These are phyloP conservation scores for Lipomyces japonicus DNA, from an alignment of 805 yeast genomes.

Conservation along the genomic window DNA sequence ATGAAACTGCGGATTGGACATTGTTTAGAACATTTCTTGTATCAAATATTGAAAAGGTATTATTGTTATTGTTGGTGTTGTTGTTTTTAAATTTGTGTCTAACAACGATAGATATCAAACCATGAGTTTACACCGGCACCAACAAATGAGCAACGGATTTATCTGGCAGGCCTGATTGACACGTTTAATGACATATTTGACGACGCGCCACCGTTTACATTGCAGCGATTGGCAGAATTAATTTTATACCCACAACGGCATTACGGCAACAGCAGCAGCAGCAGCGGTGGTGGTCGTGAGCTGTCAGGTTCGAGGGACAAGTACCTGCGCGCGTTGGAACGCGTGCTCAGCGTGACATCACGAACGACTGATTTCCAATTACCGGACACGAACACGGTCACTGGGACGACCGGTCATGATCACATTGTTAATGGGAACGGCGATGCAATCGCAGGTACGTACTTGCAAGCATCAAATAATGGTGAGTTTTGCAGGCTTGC, in stretches of 20 bases:
- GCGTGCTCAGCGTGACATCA: conserved; percentile 31
- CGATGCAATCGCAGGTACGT: no score
- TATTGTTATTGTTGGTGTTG: neutral
- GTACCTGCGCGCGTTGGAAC: conserved; percentile 33
- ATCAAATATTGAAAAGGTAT: neutral
- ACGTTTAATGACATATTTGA: conserved; percentile 23
- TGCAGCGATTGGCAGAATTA: conserved; percentile 41
- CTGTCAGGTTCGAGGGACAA: conserved; percentile 32
- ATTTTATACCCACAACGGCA: conserved; percentile 32
- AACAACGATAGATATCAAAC: neutral
- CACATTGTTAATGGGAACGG: conserved; percentile 17
- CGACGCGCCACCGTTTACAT: conserved; percentile 39
- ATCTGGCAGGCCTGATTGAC: neutral
- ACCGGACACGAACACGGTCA: conserved; percentile 19
- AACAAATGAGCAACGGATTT: neutral
- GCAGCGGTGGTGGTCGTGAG: no score
- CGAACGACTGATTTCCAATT: conserved; percentile 26
- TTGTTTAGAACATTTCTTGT: neutral
- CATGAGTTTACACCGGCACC: neutral
- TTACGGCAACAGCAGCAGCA: conserved; percentile 28
- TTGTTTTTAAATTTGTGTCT: neutral
- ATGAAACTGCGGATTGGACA: neutral
- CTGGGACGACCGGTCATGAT: conserved; percentile 21
- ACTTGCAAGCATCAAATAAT: no score
- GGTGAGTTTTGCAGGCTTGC: conserved; percentile 13